Conservation (phyloP, 2,329 filamentous ascomycete genomes). For the Phoma sp. region DNA sequence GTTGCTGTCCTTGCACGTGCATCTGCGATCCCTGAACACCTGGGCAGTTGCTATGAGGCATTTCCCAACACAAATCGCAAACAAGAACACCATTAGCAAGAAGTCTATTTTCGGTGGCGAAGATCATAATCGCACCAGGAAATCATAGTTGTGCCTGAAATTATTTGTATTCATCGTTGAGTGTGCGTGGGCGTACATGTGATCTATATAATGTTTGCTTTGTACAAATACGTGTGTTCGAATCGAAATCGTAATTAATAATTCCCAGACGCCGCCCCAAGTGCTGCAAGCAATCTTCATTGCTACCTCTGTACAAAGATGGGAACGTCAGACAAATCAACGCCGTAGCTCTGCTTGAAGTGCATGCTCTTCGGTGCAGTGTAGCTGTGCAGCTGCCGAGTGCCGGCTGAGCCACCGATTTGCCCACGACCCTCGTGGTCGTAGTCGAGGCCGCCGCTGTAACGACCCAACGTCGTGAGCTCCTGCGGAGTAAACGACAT, state of each 20-base stretch:
- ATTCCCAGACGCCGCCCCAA: background rate
- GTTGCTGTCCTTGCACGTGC: conserved; percentile 8
- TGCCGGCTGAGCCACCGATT: conserved; percentile 47
- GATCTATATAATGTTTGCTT: conserved; percentile 1
- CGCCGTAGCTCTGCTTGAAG: conserved; percentile 36
- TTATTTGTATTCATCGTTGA: background rate
- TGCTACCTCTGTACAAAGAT: conserved; percentile 31
- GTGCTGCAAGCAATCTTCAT: background rate
- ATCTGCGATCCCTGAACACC: background rate
- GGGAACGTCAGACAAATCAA: conserved; percentile 44
- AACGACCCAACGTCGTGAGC: conserved; percentile 35
- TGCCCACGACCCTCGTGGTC: conserved; percentile 43
- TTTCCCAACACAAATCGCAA: conserved; percentile 5
- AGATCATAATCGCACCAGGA: background rate
- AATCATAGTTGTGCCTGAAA: background rate
- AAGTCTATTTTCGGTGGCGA: background rate
- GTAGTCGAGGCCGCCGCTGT: conserved; percentile 45
- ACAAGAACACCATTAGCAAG: background rate
- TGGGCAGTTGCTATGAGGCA: background rate
- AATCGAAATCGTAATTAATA: conserved; percentile 13
- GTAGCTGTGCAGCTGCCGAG: conserved; percentile 37
- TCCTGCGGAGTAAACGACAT: conserved; percentile 11
- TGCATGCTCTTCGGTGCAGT: conserved; percentile 40
- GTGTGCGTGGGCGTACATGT: background rate
- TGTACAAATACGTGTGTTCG: conserved; percentile 1